Evolutionary conservation across 306 rosid genomes (phyloP), one percentile per base, ranked within the genome.

Genomic region (Cucumis hystrix): DNA sequence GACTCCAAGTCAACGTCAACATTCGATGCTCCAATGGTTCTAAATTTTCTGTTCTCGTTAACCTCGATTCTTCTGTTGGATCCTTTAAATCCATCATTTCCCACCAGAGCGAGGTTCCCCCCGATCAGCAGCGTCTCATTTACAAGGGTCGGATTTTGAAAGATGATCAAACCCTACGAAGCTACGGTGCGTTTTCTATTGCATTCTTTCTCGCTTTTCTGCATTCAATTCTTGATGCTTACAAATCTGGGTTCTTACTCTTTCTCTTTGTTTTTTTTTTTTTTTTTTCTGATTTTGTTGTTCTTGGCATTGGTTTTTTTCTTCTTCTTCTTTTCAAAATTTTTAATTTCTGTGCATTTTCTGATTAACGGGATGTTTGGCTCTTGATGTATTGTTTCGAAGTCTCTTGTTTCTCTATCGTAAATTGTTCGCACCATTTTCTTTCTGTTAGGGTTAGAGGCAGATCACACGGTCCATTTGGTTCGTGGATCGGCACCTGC

Each of bases 131-230:
- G 81, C 88, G 97, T 17, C 83, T 92, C 90, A 92, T 92, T 86
- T 92, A 92, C 81, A 90, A 92, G 79, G 97, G 97, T 3, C 90
- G 96, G 85, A 92, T 92, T 82, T 85, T 92, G 55, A 89, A 90
- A 87, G 91, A 92, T 21, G 97, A 92, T 77, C 92, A 92, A 77
- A 80, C 93, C 17, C 89, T 92, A 40, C 82, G 69, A 65, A 92
- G 90, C 91, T 90, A 90, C 72, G 96, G 97, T 92, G 62, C 28
- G n/a, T 59, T 39, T 12, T 12, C 37, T 33, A 33, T 65, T 57
- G 13, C 25, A 64, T 25, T 18, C 45, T n/a, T 4, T 82, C 56
- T 79, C 6, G 79, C 75, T 79, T 71, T 65, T 20, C 54, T 41
- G 33, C 62, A 65, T 61, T 55, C 18, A 40, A 68, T 68, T 70